phyloP scores from a whole-genome alignment of 139 green algal genomes.

The Chlamydomonas applanata region DNA sequence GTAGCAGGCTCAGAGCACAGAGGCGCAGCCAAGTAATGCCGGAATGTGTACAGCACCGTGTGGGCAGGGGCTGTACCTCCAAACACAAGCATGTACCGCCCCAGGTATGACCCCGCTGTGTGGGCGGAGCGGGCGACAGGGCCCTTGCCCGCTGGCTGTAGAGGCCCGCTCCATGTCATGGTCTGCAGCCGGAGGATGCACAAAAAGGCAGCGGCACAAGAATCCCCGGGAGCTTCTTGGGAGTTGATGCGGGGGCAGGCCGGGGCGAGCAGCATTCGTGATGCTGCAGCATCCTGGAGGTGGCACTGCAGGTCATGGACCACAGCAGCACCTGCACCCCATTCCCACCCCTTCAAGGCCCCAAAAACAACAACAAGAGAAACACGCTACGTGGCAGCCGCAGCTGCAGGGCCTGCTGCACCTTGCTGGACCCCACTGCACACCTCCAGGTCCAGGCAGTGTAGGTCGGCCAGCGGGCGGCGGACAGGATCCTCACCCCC shows the following conservation, averaged over 20 bases:
- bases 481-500: constrained; percentile 77
- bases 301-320: not conserved
- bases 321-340: not conserved
- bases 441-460: constrained; percentile 72
- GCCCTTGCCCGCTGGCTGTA: constrained; percentile 9
- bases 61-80: too few species aligned
- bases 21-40: too few species aligned
- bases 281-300: not conserved
- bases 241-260: too few species aligned
- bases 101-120: constrained; percentile 45
- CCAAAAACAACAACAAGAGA: too few species aligned
- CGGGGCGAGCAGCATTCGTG: too few species aligned
- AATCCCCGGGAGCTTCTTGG: too few species aligned
- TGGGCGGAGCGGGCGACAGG: constrained; percentile 74
- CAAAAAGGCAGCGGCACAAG: too few species aligned
- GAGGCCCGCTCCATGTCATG: too few species aligned
- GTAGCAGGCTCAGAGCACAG: too few species aligned
- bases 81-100: constrained; percentile 54
- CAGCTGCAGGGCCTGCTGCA: not conserved
- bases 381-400: too few species aligned
- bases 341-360: not conserved
- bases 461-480: constrained; percentile 64
- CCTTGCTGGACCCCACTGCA: constrained; percentile 4
- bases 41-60: too few species aligned
- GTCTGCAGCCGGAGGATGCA: too few species aligned